Evolutionary conservation across 306 rosid species (phyloP).

Genomic region (Hippophae tibetana): DNA sequence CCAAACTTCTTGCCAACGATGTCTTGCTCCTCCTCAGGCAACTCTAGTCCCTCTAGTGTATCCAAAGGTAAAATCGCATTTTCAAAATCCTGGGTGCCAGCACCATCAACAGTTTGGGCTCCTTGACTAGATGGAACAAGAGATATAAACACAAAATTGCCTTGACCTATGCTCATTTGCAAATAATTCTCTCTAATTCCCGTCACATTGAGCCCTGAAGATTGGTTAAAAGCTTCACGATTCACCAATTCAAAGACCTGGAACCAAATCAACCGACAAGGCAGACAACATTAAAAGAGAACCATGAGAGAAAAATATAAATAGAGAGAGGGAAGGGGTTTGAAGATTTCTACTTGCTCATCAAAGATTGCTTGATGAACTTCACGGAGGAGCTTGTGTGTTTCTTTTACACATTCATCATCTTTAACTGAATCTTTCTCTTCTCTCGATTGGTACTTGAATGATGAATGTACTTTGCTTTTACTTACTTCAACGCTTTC

Average conservation of each 20-base stretch:
- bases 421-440: constrained; percentile 46
- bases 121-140: constrained; percentile 50
- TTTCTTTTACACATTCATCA: constrained; percentile 62
- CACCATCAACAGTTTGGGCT: constrained; percentile 35
- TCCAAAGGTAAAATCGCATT: constrained; percentile 60
- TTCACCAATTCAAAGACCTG: constrained; percentile 89
- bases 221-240: constrained; percentile 73
- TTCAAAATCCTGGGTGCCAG: constrained; percentile 30
- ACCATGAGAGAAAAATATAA: constrained; percentile 4
- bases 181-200: constrained; percentile 81
- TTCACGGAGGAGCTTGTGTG: constrained; percentile 66
- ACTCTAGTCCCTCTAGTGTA: constrained; percentile 55
- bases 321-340: too few relatives aligned
- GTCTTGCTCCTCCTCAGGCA: constrained; percentile 43
- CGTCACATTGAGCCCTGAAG: constrained; percentile 69
- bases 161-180: constrained; percentile 65
- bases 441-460: constrained; percentile 32
- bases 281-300: constrained; percentile 12
- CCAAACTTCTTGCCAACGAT: constrained; percentile 29
- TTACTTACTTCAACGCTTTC: constrained; percentile 30
- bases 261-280: constrained; percentile 17
- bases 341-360: constrained; percentile 43
- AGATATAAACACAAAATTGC: constrained; percentile 66
- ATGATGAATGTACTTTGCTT: constrained; percentile 24
- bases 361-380: constrained; percentile 71